Percentiles rank a stretch among this genome's conserved stretches.
These are phyloP conservation scores for Purpureocillium lavendulum DNA, from an alignment of 2,329 filamentous ascomycete species.

Conservation along the genomic window DNA sequence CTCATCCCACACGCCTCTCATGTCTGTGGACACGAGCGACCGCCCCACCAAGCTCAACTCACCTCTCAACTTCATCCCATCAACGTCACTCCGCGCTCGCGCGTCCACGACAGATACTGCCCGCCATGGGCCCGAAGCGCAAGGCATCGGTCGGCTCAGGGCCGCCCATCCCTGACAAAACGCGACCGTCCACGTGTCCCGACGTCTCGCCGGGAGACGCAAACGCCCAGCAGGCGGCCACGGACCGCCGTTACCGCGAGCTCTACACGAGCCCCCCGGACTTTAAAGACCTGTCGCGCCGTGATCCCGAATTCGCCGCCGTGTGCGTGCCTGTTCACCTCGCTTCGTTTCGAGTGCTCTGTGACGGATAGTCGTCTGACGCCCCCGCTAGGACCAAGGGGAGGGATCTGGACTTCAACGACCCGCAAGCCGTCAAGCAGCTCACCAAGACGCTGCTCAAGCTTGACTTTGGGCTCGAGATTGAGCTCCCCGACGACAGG, in stretches of 20 bases:
- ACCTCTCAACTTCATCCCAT: neutral
- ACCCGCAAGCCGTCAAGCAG: slow-evolving; percentile 68
- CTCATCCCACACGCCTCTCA: too few species aligned
- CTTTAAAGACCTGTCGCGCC: slow-evolving; percentile 31
- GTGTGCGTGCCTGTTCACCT: too few species aligned
- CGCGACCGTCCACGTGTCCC: neutral
- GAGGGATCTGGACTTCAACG: slow-evolving; percentile 66
- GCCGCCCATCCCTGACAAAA: neutral
- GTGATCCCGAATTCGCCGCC: slow-evolving; percentile 32
- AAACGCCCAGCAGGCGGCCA: neutral
- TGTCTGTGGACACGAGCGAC: too few species aligned
- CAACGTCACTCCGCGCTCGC: too few species aligned
- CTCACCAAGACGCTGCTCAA: slow-evolving; percentile 73
- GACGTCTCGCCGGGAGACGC: too few species aligned
- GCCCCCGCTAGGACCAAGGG: slow-evolving; percentile 16
- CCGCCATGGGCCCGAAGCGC: neutral
- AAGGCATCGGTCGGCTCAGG: neutral
- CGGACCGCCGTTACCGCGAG: slow-evolving; percentile 24
- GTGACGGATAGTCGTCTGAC: too few species aligned
- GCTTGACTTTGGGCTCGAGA: slow-evolving; percentile 61
- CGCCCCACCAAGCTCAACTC: too few species aligned
- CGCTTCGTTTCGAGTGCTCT: too few species aligned
- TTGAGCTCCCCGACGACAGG: slow-evolving; percentile 67
- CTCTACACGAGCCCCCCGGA: slow-evolving; percentile 33
- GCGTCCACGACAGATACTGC: too few species aligned